Base-by-base conservation (phyloP, 371 early-diverging fungal species). In the Coemansia sp. region DNA sequence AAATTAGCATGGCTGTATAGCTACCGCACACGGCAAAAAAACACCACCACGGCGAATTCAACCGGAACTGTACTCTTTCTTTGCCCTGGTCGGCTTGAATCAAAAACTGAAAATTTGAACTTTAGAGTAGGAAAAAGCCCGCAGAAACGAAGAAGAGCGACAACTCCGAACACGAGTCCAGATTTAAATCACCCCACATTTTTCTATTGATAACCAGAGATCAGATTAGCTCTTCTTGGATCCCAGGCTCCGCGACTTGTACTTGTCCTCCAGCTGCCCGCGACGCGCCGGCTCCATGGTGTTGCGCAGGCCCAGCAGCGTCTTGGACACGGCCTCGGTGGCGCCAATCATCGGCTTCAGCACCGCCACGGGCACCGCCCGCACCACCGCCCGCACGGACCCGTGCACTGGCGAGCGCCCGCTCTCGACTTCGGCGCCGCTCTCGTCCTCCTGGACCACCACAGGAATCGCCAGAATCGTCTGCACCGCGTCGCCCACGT, bases 341-440 rank as follows among this genome's bases (percentile, higher is more conserved):
- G 94, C 87, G 0, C 98, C 97, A 68, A 97, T 94, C 90, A 96
- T 93, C 0, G 98, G 97, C 70, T 90, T 90, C 35, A 98, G 81
- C n/a, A 96, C 90, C 1, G 95, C 94, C 5, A 93, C 88, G 0
- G 97, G 97, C 14, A 97, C 94, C 6, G 97, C 94, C 11, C 89
- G 83, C 41, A 94, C 88, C 4, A 94, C 93, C 0, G 93, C 88
- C 14, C 84, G 81, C 4, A 88, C 87, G 0, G 87, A 80, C 2
- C 87, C 86, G 70, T 83, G 72, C 35, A 65, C 75, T 6, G 78
- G 56, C 56, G 66, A 60, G 26, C 66, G 60, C 33, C 61, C 72
- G 11, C 59, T 34, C 1, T 59, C 53, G 35, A 35, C 63, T 38
- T 31, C 57, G 12, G 47, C 49, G 5, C 47, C 68, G 20, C 52